A percentile compares a stretch with the other conserved stretches of the same genome.
Evolutionary conservation across 495 filamentous ascomycete species (phyloP).

Genomic region (Staphylotrichum tortipilum): DNA sequence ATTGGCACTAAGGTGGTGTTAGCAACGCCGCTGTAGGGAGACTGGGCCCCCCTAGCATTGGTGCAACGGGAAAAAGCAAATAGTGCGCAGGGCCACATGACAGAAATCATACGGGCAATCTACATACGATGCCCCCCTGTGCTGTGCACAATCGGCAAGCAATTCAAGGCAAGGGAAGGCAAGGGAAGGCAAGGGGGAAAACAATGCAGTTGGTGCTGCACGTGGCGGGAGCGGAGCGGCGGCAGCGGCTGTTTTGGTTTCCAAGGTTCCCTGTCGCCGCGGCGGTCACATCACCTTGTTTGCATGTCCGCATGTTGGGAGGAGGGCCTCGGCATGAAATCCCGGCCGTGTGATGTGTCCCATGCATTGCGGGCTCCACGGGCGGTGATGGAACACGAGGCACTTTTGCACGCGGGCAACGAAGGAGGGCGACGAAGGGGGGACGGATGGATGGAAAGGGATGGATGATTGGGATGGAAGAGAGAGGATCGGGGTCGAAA

Average conservation of each 20-base stretch:
- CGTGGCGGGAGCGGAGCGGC: too few species aligned
- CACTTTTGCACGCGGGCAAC: not conserved
- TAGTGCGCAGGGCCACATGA: not conserved
- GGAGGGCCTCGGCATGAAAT: not conserved
- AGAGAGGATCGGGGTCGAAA: too few species aligned
- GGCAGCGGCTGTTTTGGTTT: too few species aligned
- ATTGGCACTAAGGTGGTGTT: slow-evolving; percentile 4
- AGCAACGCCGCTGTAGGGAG: not conserved
- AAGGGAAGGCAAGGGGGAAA: too few species aligned
- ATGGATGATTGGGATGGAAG: too few species aligned
- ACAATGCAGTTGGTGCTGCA: not conserved
- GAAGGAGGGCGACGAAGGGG: not conserved
- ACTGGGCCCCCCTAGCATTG: not conserved
- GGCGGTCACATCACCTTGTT: too few species aligned
- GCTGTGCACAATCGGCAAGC: not conserved
- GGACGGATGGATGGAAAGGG: too few species aligned
- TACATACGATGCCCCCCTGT: too few species aligned
- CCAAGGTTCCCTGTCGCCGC: too few species aligned
- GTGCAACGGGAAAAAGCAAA: not conserved
- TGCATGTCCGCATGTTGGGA: too few species aligned
- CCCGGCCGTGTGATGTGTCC: not conserved
- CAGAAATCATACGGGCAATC: not conserved
- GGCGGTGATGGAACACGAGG: slow-evolving; percentile 1
- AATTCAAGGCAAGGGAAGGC: too few species aligned
- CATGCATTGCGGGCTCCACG: not conserved